A percentile compares a stretch with the other conserved stretches of the same genome.
These are phyloP conservation scores for Pichia occidentalis DNA, from an alignment of 805 yeast species.

Conservation along the genomic window DNA sequence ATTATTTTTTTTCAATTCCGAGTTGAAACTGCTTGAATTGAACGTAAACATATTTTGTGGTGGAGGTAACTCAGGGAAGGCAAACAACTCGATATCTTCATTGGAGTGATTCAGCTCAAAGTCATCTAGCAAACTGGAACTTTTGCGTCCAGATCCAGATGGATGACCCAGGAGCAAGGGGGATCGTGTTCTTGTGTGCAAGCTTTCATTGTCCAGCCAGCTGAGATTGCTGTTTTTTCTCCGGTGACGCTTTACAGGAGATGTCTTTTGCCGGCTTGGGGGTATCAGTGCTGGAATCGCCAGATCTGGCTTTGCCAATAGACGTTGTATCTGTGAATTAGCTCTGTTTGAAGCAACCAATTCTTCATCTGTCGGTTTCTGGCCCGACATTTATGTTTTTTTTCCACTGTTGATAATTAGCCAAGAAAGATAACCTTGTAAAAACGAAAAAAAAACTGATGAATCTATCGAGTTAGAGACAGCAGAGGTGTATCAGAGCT, in stretches of 20 bases:
- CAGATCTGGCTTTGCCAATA: too few species aligned
- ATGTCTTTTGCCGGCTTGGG: too few species aligned
- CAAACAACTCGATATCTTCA: slow-evolving; percentile 3
- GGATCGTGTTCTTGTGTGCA: slow-evolving; percentile 2
- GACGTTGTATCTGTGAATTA: too few species aligned
- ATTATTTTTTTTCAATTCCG: neutral
- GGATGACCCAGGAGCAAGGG: neutral
- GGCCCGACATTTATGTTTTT: neutral
- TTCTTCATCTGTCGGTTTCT: neutral
- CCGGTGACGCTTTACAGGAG: slow-evolving; percentile 9
- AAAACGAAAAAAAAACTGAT: neutral
- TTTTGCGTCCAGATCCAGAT: neutral
- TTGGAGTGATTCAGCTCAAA: slow-evolving; percentile 21
- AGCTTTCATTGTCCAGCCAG: neutral
- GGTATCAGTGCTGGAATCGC: too few species aligned
- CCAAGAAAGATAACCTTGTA: neutral
- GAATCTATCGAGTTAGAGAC: too few species aligned
- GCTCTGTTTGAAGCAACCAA: too few species aligned
- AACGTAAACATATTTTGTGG: neutral
- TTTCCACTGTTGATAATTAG: neutral
- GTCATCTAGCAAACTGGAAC: slow-evolving; percentile 23
- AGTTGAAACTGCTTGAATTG: neutral
- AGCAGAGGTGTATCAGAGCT: too few species aligned
- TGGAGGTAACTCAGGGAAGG: slow-evolving; percentile 4
- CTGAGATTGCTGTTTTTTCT: too few species aligned